Evolutionary conservation across 2,329 filamentous ascomycete species (phyloP).

Genomic region (Neopestalotiopsis rosae): DNA sequence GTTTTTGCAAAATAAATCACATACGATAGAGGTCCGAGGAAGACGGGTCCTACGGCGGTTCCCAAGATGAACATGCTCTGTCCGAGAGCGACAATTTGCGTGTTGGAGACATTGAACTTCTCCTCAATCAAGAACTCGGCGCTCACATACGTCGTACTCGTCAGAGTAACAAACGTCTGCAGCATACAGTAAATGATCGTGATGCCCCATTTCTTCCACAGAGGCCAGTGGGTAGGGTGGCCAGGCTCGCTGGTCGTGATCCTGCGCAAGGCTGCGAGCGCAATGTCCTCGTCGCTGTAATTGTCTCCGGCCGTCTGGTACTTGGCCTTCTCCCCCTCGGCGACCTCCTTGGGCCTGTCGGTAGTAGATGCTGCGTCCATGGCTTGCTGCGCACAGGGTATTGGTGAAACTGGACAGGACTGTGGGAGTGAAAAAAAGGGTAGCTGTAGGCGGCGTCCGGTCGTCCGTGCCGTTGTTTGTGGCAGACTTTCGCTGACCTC

Average conservation of each 20-base stretch:
- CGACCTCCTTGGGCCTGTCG: conserved; percentile 1
- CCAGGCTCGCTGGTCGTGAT: conserved; percentile 30
- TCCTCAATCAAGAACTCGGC: conserved; percentile 43
- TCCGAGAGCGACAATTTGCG: conserved; percentile 44
- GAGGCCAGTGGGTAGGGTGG: conserved; percentile 36
- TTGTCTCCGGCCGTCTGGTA: background rate
- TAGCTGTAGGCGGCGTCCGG: conserved; percentile 4
- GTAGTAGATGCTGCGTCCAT: conserved; percentile 11
- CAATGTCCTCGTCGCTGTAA: conserved; percentile 23
- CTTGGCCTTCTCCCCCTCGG: conserved; percentile 11
- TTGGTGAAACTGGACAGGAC: no score
- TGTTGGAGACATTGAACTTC: conserved; percentile 38
- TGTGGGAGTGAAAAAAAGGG: background rate
- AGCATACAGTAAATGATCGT: conserved; percentile 34
- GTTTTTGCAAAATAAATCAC: conserved; percentile 22
- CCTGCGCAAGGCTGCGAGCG: conserved; percentile 31
- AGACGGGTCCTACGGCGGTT: conserved; percentile 45
- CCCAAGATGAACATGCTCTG: conserved; percentile 49
- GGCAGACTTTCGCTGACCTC: conserved; percentile 13
- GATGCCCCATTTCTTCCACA: conserved; percentile 36
- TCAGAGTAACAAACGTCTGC: conserved; percentile 44
- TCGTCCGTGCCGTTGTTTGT: conserved; percentile 7
- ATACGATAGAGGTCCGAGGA: conserved; percentile 46
- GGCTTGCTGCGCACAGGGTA: background rate
- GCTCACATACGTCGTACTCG: conserved; percentile 44